Evolutionary conservation across 2,329 filamentous ascomycete genomes (phyloP).

Genomic region (Fusarium staphyleae): DNA sequence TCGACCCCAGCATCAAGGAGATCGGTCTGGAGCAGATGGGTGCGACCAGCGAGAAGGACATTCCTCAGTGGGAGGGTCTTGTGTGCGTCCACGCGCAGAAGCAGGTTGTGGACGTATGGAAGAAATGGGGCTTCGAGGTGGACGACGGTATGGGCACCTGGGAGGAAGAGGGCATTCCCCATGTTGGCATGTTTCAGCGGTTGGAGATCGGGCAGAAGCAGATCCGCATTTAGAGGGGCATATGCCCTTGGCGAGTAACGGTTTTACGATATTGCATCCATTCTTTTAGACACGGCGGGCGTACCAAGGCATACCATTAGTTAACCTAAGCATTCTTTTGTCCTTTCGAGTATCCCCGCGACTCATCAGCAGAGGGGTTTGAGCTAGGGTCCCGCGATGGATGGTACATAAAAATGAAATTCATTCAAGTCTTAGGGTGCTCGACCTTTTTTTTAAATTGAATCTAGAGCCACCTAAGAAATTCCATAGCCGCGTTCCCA

Average conservation of each 20-base stretch:
- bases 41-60: slow-evolving; percentile 48
- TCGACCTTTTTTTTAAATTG: slow-evolving; percentile 52
- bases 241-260: slow-evolving; percentile 1
- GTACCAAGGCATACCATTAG: background rate
- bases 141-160: slow-evolving; percentile 79
- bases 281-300: background rate
- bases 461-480: slow-evolving; percentile 53
- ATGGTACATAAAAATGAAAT: slow-evolving; percentile 31
- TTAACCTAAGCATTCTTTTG: background rate
- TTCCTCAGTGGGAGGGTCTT: slow-evolving; percentile 75
- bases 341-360: background rate
- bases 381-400: slow-evolving; percentile 9
- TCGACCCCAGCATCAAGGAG: slow-evolving; percentile 57
- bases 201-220: slow-evolving; percentile 47
- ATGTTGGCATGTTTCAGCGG: slow-evolving; percentile 80
- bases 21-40: slow-evolving; percentile 54
- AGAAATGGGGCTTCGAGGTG: slow-evolving; percentile 72
- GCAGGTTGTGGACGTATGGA: slow-evolving; percentile 69
- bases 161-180: slow-evolving; percentile 83
- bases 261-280: slow-evolving; percentile 2
- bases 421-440: slow-evolving; percentile 51
- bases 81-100: slow-evolving; percentile 82
- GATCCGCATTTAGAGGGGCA: slow-evolving; percentile 36
- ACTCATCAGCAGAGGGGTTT: background rate
- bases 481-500: slow-evolving; percentile 55